Evolutionary conservation across 495 filamentous ascomycete genomes (phyloP).

Genomic region (Aspergillus affinis): DNA sequence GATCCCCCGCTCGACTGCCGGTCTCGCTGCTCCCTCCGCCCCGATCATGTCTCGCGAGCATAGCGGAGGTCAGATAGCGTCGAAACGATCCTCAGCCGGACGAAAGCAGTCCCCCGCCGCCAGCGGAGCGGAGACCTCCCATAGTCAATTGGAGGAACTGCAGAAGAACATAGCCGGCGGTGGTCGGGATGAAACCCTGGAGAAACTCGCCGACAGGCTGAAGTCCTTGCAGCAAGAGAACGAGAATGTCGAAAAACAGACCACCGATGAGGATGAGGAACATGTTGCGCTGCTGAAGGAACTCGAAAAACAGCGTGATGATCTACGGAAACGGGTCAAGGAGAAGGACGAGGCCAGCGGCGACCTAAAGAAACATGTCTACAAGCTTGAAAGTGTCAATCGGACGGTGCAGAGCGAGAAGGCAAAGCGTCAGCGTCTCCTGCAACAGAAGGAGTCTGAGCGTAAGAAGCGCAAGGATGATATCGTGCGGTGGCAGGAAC

Average conservation of each 20-base stretch:
- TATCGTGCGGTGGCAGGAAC: conserved; percentile 56
- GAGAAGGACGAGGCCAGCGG: conserved; percentile 86
- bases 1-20: conserved; percentile 49
- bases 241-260: conserved; percentile 67
- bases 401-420: conserved; percentile 78
- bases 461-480: conserved; percentile 61
- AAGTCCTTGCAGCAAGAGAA: conserved; percentile 72
- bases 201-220: conserved; percentile 66
- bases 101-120: conserved; percentile 76
- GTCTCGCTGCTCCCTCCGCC: conserved; percentile 51
- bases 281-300: conserved; percentile 60
- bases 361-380: conserved; percentile 76
- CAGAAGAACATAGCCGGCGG: conserved; percentile 32
- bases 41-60: conserved; percentile 63
- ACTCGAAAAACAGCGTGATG: conserved; percentile 65
- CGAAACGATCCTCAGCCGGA: conserved; percentile 65
- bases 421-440: conserved; percentile 67
- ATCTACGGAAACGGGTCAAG: conserved; percentile 69
- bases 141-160: conserved; percentile 35
- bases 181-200: conserved; percentile 45
- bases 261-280: conserved; percentile 68
- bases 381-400: conserved; percentile 77
- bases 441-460: conserved; percentile 63
- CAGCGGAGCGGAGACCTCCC: conserved; percentile 49
- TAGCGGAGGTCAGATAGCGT: conserved; percentile 53